phyloP scores from a whole-genome alignment of 2,329 filamentous ascomycete genomes.

The Trichocomaceae sp. region DNA sequence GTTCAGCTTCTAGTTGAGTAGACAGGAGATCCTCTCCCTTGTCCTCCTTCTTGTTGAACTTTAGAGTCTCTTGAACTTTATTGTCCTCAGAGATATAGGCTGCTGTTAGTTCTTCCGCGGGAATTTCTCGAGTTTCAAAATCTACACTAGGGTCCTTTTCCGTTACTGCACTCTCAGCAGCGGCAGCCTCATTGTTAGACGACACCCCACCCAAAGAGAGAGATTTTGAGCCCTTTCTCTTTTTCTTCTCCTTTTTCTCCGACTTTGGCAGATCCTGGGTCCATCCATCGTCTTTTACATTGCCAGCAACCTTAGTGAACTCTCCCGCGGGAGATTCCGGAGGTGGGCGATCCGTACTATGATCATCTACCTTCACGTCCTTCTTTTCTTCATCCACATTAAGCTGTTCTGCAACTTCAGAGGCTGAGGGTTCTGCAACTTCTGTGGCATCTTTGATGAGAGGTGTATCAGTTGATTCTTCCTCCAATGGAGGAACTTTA shows the following conservation, averaged over 20 bases:
- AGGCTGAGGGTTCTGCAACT: background rate
- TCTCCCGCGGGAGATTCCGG: background rate
- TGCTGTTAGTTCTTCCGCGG: background rate
- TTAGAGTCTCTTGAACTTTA: constrained; percentile 9
- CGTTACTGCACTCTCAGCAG: background rate
- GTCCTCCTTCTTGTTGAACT: constrained; percentile 27
- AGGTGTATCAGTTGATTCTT: background rate
- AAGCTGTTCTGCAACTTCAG: background rate
- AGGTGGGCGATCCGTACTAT: background rate
- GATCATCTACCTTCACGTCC: background rate
- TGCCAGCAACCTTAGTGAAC: background rate
- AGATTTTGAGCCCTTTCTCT: constrained; percentile 16
- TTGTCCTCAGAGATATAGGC: background rate
- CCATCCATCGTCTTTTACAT: background rate
- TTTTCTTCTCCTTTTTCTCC: constrained; percentile 34
- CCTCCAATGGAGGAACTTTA: background rate
- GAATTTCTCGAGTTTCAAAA: background rate
- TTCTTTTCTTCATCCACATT: background rate
- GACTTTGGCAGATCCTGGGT: constrained; percentile 14
- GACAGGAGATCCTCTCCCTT: constrained; percentile 34
- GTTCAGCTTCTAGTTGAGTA: constrained; percentile 1
- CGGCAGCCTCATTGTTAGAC: background rate
- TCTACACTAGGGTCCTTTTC: background rate
- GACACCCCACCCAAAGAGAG: background rate
- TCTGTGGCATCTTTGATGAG: background rate